Evolutionary conservation across 805 yeast genomes (phyloP).

Genomic region (Myxozyma sirexii): DNA sequence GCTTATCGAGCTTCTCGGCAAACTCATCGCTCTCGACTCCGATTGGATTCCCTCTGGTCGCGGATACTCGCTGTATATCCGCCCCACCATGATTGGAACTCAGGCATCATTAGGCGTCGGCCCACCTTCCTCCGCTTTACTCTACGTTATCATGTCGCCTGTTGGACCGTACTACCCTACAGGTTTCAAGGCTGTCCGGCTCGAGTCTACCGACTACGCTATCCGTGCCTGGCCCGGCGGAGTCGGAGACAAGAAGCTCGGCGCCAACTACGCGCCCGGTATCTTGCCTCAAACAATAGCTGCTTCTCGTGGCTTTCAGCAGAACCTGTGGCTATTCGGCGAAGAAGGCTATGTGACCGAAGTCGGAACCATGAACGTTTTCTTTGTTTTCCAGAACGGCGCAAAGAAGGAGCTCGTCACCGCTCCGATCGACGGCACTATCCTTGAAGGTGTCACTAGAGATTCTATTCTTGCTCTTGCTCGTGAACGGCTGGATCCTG

Average conservation of each 20-base stretch:
- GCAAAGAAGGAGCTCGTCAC: constrained; percentile 93
- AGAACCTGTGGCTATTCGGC: constrained; percentile 95
- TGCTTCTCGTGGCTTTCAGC: constrained; percentile 88
- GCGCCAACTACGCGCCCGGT: constrained; percentile 98
- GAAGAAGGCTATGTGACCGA: constrained; percentile 86
- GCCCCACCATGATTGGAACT: constrained; percentile 96
- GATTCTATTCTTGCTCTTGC: constrained; percentile 81
- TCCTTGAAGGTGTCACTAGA: constrained; percentile 95
- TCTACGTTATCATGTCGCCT: constrained; percentile 89
- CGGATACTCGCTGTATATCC: constrained; percentile 88
- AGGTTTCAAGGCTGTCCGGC: constrained; percentile 91
- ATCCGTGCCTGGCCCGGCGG: constrained; percentile 99
- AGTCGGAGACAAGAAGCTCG: constrained; percentile 92
- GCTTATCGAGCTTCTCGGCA: constrained; percentile 71
- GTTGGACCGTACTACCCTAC: constrained; percentile 96
- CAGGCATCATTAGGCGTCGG: constrained; percentile 85
- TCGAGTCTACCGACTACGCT: constrained; percentile 94
- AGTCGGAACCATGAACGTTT: constrained; percentile 97
- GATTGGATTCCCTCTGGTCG: constrained; percentile 78
- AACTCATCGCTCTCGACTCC: constrained; percentile 73
- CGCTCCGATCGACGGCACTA: constrained; percentile 96
- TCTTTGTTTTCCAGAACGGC: constrained; percentile 75
- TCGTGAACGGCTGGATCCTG: constrained; percentile 69
- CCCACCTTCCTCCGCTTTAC: constrained; percentile 75
- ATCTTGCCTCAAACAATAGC: constrained; percentile 89